phyloP scores from a whole-genome alignment of 1,139 yeast genomes.

The Taphrina flavorubra region DNA sequence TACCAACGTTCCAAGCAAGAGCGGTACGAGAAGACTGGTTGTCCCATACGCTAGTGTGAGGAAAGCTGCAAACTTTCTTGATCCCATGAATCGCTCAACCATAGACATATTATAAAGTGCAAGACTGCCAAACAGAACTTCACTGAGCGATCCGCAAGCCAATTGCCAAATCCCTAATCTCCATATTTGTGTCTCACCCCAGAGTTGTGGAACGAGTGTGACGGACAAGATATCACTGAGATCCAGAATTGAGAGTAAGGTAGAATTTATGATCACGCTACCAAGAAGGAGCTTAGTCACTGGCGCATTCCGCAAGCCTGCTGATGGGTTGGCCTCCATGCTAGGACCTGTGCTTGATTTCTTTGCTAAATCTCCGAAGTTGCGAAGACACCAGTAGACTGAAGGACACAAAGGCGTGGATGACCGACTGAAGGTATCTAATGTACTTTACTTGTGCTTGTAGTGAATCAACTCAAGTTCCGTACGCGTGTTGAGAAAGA shows the following conservation, averaged over 20 bases:
- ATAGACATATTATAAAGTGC: conserved; percentile 66
- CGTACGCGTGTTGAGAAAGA: too few relatives aligned
- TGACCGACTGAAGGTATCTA: too few relatives aligned
- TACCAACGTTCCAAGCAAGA: conserved; percentile 35
- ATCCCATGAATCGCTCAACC: conserved; percentile 69
- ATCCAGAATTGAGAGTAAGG: conserved; percentile 62
- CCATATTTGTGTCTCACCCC: conserved; percentile 70
- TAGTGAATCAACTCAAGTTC: too few relatives aligned
- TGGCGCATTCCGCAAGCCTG: conserved; percentile 67
- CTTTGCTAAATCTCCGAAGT: too few relatives aligned
- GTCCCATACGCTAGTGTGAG: conserved; percentile 41
- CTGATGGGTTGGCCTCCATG: conserved; percentile 1
- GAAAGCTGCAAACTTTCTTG: conserved; percentile 56
- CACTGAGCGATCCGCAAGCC: conserved; percentile 69
- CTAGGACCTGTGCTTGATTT: neutral
- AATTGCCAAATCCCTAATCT: conserved; percentile 63
- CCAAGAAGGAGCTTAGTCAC: conserved; percentile 60
- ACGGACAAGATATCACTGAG: conserved; percentile 62
- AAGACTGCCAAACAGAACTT: conserved; percentile 61
- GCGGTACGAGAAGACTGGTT: conserved; percentile 44
- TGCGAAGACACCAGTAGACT: too few relatives aligned
- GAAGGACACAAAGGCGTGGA: too few relatives aligned
- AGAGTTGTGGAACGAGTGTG: conserved; percentile 65
- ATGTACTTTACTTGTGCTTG: too few relatives aligned
- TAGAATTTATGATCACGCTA: conserved; percentile 57